A percentile compares a stretch with the other conserved stretches of the same genome.
Conservation (phyloP, 768 basidiomycete genomes). For the Russula foetens region DNA sequence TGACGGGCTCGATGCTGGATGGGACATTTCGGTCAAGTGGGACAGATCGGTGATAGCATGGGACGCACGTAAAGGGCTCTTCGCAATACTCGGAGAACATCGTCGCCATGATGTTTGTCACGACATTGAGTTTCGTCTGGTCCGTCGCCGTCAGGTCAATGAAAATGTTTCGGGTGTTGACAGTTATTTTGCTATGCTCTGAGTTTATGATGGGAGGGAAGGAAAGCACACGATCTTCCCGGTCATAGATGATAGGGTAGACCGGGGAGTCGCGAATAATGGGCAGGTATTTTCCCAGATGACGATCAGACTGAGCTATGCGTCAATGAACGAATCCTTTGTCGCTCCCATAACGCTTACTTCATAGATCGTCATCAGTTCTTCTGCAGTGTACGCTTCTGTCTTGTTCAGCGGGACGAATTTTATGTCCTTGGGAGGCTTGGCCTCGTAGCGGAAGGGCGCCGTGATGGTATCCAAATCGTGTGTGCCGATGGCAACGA, state of each 20-base stretch:
- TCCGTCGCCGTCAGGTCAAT: slow-evolving; percentile 97
- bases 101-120: slow-evolving; percentile 88
- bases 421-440: slow-evolving; percentile 79
- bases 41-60: neutral
- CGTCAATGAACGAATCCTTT: neutral
- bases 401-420: slow-evolving; percentile 83
- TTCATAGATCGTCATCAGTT: slow-evolving; percentile 92
- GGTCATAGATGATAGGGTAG: slow-evolving; percentile 96
- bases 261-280: slow-evolving; percentile 94
- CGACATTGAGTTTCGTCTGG: slow-evolving; percentile 91
- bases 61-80: slow-evolving; percentile 80
- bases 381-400: slow-evolving; percentile 73
- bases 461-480: slow-evolving; percentile 84
- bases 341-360: slow-evolving; percentile 34
- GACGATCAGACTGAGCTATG: slow-evolving; percentile 70
- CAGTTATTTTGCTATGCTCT: slow-evolving; percentile 92
- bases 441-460: slow-evolving; percentile 84
- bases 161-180: slow-evolving; percentile 90
- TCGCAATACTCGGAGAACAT: slow-evolving; percentile 98
- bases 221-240: slow-evolving; percentile 76
- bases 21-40: neutral
- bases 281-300: slow-evolving; percentile 78
- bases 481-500: slow-evolving; percentile 96
- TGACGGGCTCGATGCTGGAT: slow-evolving; percentile 86
- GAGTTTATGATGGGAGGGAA: slow-evolving; percentile 99